A percentile compares a stretch with the other conserved stretches of the same genome.
phyloP scores from a whole-genome alignment of 345 rosid genomes.

The Eucalyptus tenuipes region DNA sequence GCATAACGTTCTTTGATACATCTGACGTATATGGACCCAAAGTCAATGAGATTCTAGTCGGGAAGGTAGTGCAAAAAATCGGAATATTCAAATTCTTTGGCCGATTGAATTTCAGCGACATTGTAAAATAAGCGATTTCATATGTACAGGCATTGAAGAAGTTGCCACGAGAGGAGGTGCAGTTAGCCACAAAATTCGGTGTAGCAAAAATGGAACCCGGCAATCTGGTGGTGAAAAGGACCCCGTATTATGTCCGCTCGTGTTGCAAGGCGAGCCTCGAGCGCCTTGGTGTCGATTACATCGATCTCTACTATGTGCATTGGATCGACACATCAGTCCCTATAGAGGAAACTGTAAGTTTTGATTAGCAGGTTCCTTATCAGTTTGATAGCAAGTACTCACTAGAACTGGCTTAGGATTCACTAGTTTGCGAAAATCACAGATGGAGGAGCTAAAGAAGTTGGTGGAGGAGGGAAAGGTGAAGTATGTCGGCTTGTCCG shows the following conservation, averaged over 20 bases:
- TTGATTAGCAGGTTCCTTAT: neutral
- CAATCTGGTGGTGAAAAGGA: neutral
- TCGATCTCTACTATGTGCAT: slow-evolving; percentile 15
- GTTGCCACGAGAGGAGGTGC: slow-evolving; percentile 10
- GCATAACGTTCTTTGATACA: neutral
- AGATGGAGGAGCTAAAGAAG: slow-evolving; percentile 31
- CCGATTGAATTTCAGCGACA: neutral
- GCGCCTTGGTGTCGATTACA: slow-evolving; percentile 13
- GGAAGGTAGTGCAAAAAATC: neutral
- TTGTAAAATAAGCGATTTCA: no score
- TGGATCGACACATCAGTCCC: neutral
- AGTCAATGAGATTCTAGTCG: neutral
- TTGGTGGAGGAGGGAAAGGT: slow-evolving; percentile 28
- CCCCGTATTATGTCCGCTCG: slow-evolving; percentile 2
- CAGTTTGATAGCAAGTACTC: neutral
- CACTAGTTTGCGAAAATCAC: neutral
- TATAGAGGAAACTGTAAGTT: slow-evolving; percentile 10
- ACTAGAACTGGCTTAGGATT: neutral
- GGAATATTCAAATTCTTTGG: neutral
- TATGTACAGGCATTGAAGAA: slow-evolving; percentile 6
- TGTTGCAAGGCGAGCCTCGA: slow-evolving; percentile 8
- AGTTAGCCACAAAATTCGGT: slow-evolving; percentile 15
- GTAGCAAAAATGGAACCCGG: neutral
- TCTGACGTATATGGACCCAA: neutral
- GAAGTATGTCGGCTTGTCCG: slow-evolving; percentile 27